Base-by-base conservation (phyloP, 441 rosid species). In the Eugenia klotzschiana region DNA sequence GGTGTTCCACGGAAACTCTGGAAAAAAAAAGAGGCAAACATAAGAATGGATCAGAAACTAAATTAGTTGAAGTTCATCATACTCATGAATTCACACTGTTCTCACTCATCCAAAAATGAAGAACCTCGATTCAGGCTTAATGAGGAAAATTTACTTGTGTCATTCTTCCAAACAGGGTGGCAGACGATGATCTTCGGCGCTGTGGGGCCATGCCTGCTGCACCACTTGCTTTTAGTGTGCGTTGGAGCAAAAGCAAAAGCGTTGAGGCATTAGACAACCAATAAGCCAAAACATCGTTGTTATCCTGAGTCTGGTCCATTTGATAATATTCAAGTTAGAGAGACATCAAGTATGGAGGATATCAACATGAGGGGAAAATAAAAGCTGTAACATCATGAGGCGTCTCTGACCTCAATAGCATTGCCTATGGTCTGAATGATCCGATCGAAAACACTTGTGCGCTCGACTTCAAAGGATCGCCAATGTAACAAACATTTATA, bases 181-280 rank as follows among this genome's bases (percentile, higher is more conserved):
- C 98, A n/a, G 99, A 97, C 82, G 98, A 97, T 83, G 99, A 96
- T 85, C 99, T 90, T 7, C 99, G 98, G 18, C 98, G 95, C 58
- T 97, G 99, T 85, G 99, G 99, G 87, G 99, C 91, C 98, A 96
- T 94, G 87, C 98, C 99, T 46, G 98, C 98, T 60, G 99, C 99
- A 85, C 98, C 96, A 64, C 98, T 97, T 43, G 99, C 99, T 91
- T 97, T 97, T 52, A 96, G 85, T 52, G 99, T 97, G 82, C 97
- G 95, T 79, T 97, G 99, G 81, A 97, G 98, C 81, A 97, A 93
- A 83, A 97, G 89, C 80, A 97, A 97, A 85, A 97, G 98, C 22
- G 99, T 94, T 3, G 99, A 96, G 69, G 98, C 94, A 89, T 97
- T 97, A 81, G 99, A 97, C 86, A 96, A 89, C 99, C 99, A 97